Evolutionary conservation across 768 basidiomycete species (phyloP), one percentile per base, ranked within the genome.

Genomic region (Kockovaella imperatae): DNA sequence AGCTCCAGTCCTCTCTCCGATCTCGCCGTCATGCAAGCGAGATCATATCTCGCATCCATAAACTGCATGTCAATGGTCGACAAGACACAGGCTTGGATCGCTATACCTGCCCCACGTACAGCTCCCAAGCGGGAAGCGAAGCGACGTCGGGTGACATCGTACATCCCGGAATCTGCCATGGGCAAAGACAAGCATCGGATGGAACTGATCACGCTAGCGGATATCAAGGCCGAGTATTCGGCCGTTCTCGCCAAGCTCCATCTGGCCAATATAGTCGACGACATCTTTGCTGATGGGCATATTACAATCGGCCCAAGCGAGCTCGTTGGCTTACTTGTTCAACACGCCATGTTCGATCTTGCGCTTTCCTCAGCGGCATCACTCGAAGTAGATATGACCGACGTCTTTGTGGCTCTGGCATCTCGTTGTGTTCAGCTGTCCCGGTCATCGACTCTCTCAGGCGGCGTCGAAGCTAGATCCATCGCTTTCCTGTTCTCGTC

Each of bases 21-120:
- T 28, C 62, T 84, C 17, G 76, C 81, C 29, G 80, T 82, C 57
- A 80, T 83, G 59, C 87, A 90, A 59, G 85, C 87, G 13, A 69
- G 72, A 39, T 67, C 69, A 39, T 84, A 87, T 60, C 77, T 83
- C 41, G 81, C 91, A 34, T 84, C 89, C 23, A 84, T 91, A 67
- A 95, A 95, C 65, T 82, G 88, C 3, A 75, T 99, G 38, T 80
- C 84, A 17, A 76, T 97, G 53, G 78, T 89, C 31, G 85, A 89
- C 60, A 75, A 76, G 54, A 82, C 82, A 62, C 81, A 81, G 54
- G 83, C 87, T 11, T 97, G 89, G 88, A 75, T 95, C 23, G 74
- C 84, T 23, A 74, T 89, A 47, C 83, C 80, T 28, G 65, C 41
- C 5, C 44, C 52, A 17, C 43, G n/a, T 30, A 13, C 26, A 8